Base-by-base conservation (phyloP, 768 basidiomycete genomes). In the Myochromella boudieri region DNA sequence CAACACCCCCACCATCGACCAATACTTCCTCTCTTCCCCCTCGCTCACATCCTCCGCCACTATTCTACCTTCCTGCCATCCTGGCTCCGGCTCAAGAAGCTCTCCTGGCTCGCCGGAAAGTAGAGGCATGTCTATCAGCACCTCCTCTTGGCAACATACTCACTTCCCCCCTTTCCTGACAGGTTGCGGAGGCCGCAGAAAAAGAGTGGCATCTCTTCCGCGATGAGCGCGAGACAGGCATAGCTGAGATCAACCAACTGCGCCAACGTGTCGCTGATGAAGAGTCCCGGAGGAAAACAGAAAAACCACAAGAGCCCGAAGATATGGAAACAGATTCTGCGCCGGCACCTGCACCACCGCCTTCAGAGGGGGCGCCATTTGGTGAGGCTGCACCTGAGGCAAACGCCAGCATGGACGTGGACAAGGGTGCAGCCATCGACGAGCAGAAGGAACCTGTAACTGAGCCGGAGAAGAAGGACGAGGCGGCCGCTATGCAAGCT, bases 31-130 rank as follows among this genome's bases (percentile, higher is more conserved):
- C 72, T 5, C 71, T 72, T 8, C 74, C 77, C 1, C 76, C 78
- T 22, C 76, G 85, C 44, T 71, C 83, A 28, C 85, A 90, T 49
- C 88, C 86, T 6, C 84, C 88, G 17, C 85, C 88, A 3, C 56
- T 91, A 12, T 90, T 84, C 57, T 92, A 89, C 56, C 78, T 89
- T 38, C 89, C 89, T 25, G 79, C 76, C 26, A 67, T 84, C 45
- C 74, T 91, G 17, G 78, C 80, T 0, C 74, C 85, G 17, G 73
- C 77, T 14, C 89, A 92, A 66, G 85, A 86, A 63, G 69, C 75
- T 3, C 89, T 89, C 54, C 57, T 91, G 9, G 61, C 64, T 38
- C 74, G 70, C 42, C 73, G 86, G 40, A 87, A 83, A 66, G 71
- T 68, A 54, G 80, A 87, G 75, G 88, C 82, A 51, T 41, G 73